Base-by-base conservation (phyloP, 495 filamentous ascomycete genomes). In the Aspergillus funiculosus region DNA sequence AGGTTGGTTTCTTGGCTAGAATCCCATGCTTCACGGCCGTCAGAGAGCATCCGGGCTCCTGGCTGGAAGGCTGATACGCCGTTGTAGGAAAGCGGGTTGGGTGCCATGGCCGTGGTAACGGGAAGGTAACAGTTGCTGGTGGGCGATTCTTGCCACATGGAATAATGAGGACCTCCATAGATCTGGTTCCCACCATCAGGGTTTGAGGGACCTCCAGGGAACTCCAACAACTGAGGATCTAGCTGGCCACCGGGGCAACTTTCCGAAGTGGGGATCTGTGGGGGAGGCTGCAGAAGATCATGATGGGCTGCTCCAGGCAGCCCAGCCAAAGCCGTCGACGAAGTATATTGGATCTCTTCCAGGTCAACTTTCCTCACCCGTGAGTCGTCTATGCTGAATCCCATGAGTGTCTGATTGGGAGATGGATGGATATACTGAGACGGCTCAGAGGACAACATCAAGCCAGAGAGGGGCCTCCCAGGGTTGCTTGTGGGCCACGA, bases 361-460 rank as follows among this genome's bases (percentile, higher is more conserved):
- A 58, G 50, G 41, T 53, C 55, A 46, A 51, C 47, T 53, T 63
- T 59, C 38, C 52, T 47, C 54, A 63, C 54, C 24, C 57, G 52
- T 17, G 65, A 43, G 32, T 64, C 62, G 47, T 64, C 58, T 38
- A 63, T 26, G 43, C 59, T 52, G 13, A 54, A 29, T 5, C 44
- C 53, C 38, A 57, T 36, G 27, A 55, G 49, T 34, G 61, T 62
- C 15, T 62, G 57, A 29, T 29, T 58, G 40, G 78, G 66, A 8
- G 68, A 74, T 26, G 71, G 71, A 47, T 82, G 81, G 52, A 83
- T 81, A 63, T 85, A 88, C 38, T 82, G 76, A 28, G 72, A 61
- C 19, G 62, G 68, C 49, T 69, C 77, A 47, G 43, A 64, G 48
- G 59, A 73, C 39, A 62, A 72, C 71, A 76, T 81, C 66, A 64